Evolutionary conservation across 2,329 filamentous ascomycete species (phyloP).

Genomic region (Nigrospora oryzae): DNA sequence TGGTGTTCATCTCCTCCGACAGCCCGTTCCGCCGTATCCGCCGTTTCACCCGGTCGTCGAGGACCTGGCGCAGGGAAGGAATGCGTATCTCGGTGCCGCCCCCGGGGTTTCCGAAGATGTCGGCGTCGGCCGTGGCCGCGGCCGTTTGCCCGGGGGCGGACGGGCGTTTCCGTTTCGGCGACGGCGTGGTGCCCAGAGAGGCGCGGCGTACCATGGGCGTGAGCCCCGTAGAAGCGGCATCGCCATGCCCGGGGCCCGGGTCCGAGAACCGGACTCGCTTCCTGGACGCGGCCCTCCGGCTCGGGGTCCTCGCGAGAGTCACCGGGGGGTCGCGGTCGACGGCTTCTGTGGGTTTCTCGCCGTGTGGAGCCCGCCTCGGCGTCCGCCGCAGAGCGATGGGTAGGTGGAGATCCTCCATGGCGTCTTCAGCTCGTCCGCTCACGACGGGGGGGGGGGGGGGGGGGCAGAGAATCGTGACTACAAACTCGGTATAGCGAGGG

Average conservation of each 20-base stretch:
- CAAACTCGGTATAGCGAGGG: neutral
- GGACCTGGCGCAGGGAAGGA: constrained; percentile 12
- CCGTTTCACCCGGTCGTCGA: constrained; percentile 45
- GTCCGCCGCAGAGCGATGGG: constrained; percentile 48
- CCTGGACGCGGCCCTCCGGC: constrained; percentile 21
- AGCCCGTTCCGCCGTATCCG: constrained; percentile 46
- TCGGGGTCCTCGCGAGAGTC: constrained; percentile 16
- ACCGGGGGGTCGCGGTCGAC: neutral
- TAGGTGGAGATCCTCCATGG: constrained; percentile 30
- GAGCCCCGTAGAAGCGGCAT: constrained; percentile 36
- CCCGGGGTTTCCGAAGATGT: constrained; percentile 9
- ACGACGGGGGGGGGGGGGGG: neutral
- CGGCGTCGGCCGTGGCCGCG: constrained; percentile 7
- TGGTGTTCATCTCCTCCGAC: constrained; percentile 49
- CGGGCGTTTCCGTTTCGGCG: constrained; percentile 32
- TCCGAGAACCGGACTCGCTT: constrained; percentile 53
- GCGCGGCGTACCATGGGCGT: constrained; percentile 51
- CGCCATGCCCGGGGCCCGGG: constrained; percentile 30
- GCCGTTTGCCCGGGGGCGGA: constrained; percentile 28
- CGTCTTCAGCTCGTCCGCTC: neutral
- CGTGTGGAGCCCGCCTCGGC: constrained; percentile 31
- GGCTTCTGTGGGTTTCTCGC: constrained; percentile 7
- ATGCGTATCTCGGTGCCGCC: constrained; percentile 33
- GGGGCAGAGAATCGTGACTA: neutral
- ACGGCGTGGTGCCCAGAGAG: constrained; percentile 25